Base-by-base conservation (phyloP, 2,329 filamentous ascomycete species). In the Teratosphaeria epicoccoides region DNA sequence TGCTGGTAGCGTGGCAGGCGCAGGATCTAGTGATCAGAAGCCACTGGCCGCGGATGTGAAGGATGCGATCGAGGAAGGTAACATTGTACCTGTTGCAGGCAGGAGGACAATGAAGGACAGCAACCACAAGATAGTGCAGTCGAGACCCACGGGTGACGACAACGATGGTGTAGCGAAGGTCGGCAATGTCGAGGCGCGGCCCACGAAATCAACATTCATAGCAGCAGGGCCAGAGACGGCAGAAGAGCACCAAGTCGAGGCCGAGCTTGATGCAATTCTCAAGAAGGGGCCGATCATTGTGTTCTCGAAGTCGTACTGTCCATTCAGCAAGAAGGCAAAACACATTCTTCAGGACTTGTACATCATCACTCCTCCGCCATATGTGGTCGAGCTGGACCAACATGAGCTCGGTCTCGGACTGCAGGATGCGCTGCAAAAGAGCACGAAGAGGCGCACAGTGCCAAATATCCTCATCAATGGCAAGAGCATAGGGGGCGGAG, bases 241-340 rank as follows among this genome's bases (percentile, higher is more conserved):
- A 25, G 78, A 83, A 55, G 78, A 84, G 50, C 76, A 80, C 51
- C 77, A 82, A 51, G 81, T 85, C 1, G 83, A 89, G 66, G 71
- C 72, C 17, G 87, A 88, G 67, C 70, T 97, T 56, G 85, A 88
- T 63, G 68, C 70, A 6, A 95, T 97, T 47, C 70, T 97, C 57
- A 93, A 90, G 73, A 85, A 83, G 64, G 83, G 87, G 2, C 89
- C 91, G 14, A 84, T 97, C 54, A 87, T 96, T 67, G 88, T 98
- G 62, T 97, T 97, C 73, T 95, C 89, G 57, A 97, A 98, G 71
- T 81, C 86, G 1, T 95, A 91, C 72, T 98, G 93, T 69, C 88
- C 86, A 0, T 84, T 80, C 71, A 96, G 89, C 49, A 85, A 83
- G 66, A 83, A 82, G 60, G 93, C 93, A 45, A 98, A 98, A 60